Evolutionary conservation across 805 yeast genomes (phyloP), one percentile per base, ranked within the genome.

Genomic region (Alloascoidea hylecoeti): DNA sequence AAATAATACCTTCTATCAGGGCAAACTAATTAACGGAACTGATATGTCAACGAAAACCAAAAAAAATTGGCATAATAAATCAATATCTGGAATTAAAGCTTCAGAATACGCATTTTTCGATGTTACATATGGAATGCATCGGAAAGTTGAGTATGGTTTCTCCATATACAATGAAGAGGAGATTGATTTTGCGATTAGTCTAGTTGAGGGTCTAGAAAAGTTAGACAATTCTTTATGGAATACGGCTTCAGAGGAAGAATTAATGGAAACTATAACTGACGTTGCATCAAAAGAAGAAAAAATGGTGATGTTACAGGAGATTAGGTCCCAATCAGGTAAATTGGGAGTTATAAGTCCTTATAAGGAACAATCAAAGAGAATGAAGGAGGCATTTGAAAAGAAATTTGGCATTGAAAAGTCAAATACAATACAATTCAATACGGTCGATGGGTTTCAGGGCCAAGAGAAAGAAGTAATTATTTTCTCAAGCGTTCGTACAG

Each of bases 381-480:
- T 92, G 41, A 71, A 72, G 44, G 64, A 67, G 15, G 55, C 65
- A 1, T 89, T 92, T 49, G 53, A 60, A 4, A 60, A 62, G 13
- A 61, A 61, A 39, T 80, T 70, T 49, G 97, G 97, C 6, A 61
- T 61, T 2, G 50, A 61, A 3, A 78, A 89, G 23, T 54, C 68
- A 15, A 66, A 70, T 18, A 77, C 72, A 38, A 74, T 94, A 36
- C 94, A 83, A 51, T 86, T 92, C 59, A 86, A 88, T 51, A 85
- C 99, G 0, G 86, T 92, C 42, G 99, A 92, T 66, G 98, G 97
- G 1, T 92, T 88, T 54, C 99, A 86, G 61, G 96, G 95, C 45
- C 97, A 92, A 57, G 99, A 92, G 53, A 92, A 89, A 56, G 96
- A 89, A 44, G 74, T 92, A 35, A 84, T 92, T 44, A 72, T 92